Evolutionary conservation across 306 rosid species (phyloP).

Genomic region (Acacia melanoxylon): DNA sequence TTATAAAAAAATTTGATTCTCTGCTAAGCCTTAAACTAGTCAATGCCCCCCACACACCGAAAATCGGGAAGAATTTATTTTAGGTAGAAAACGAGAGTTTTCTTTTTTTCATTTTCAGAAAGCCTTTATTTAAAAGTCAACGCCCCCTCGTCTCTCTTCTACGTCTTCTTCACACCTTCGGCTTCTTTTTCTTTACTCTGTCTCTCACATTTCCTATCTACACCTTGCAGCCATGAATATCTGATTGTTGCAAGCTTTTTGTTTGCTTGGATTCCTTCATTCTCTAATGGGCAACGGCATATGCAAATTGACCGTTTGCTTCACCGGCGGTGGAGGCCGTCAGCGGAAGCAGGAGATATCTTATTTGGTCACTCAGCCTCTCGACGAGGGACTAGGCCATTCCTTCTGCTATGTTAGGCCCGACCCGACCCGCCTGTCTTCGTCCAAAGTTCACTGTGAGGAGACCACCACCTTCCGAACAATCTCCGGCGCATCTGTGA

Average conservation of each 20-base stretch:
- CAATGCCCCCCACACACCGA: constrained; percentile 43
- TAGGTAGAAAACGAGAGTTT: neutral
- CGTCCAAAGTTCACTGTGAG: constrained; percentile 86
- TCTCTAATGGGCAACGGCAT: constrained; percentile 82
- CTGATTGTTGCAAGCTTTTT: neutral
- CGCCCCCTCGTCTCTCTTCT: neutral
- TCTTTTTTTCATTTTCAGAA: neutral
- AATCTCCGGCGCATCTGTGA: constrained; percentile 95
- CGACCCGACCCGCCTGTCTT: constrained; percentile 67
- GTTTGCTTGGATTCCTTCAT: neutral
- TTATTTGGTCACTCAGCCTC: constrained; percentile 52
- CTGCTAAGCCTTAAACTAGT: constrained; percentile 30
- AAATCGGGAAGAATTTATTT: neutral
- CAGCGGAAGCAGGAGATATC: constrained; percentile 61
- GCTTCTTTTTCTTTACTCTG: neutral
- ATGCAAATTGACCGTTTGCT: constrained; percentile 77
- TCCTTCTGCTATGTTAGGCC: constrained; percentile 97
- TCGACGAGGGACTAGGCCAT: constrained; percentile 90
- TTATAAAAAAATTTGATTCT: constrained; percentile 19
- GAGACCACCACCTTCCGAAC: constrained; percentile 92
- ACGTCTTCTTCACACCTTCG: neutral
- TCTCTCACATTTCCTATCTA: neutral
- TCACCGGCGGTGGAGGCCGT: constrained; percentile 53
- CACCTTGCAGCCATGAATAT: neutral
- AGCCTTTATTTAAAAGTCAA: neutral